Base-by-base conservation (phyloP, 2,329 filamentous ascomycete genomes). In the Aspergillus fumigatus region DNA sequence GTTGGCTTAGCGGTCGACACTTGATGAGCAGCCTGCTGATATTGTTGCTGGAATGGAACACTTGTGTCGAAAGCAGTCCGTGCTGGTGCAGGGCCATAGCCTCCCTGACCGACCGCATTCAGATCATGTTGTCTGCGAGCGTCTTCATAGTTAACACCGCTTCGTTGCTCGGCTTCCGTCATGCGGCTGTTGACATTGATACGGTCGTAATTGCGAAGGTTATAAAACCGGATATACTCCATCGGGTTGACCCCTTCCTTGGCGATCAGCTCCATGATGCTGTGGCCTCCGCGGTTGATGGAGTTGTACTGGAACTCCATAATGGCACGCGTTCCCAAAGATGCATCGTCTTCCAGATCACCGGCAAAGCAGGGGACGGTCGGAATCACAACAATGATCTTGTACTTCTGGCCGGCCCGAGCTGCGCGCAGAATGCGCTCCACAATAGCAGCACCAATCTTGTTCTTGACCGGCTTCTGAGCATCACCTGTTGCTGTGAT, bases 291-390 rank as follows among this genome's bases (percentile, higher is more conserved):
- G 45, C 94, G 87, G 70, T 89, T 92, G 65, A 99, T 96, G 0
- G 91, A 96, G 75, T 95, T 96, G 80, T 94, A 99, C 72, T 97
- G 94, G 71, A 96, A 97, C 71, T 97, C 92, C 91, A 99, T 97
- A 67, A 97, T 99, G 10, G 92, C 93, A 49, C 91, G 79, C 0
- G 93, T 97, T 10, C 93, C 93, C 1, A 86, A 84, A 0, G 92
- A 92, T 7, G 89, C 90, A 61, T 93, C 87, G 17, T 92, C 87
- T 54, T 90, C 80, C 38, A 99, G 79, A 69, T 97, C 93, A 48
- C 94, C 93, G 0, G 93, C 92, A 66, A 99, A 99, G 0, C 92
- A 94, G 2, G 94, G 93, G 50, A 99, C 88, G 0, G 90, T 88
- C 1, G 94, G 94, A 51, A 97, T 95, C 21, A 97, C 66, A 52